Base-by-base conservation (phyloP, 495 filamentous ascomycete genomes). In the Aspergillus bridgeri region DNA sequence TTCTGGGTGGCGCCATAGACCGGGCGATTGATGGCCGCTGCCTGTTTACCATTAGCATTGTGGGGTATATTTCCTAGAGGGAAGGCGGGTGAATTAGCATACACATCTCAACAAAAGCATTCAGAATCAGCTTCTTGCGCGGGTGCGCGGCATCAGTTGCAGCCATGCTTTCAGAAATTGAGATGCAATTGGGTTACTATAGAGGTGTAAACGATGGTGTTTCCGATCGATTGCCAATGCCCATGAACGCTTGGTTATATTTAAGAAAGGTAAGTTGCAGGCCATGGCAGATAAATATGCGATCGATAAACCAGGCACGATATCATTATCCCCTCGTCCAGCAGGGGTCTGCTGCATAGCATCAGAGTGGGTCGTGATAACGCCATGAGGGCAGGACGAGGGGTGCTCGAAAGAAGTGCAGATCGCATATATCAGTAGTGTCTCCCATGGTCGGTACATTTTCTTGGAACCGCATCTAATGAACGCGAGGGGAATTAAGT, bases 31-130 rank as follows among this genome's bases (percentile, higher is more conserved):
- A 52, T 84, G 81, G 6, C 81, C 81, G 48, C 75, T 78, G 54
- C 76, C 76, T 79, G 56, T 51, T 17, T 43, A 25, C 33, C 44
- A 6, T 53, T 45, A 42, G 33, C 7, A 15, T 33, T 60, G 9
- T 20, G 2, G 11, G n/a, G 13, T 8, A 46, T 3, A 3, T 18
- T n/a, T n/a, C n/a, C n/a, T 15, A 6, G 7, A 18, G 11, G 6
- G 25, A 51, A 4, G 15, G 27, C 6, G 27, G 11, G 27, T 3
- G 1, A 46, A 11, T n/a, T n/a, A 8, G 60, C 74, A 2, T 70
- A 77, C 76, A 77, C 72, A 75, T 81, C 61, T 82, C 79, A 47
- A 83, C 82, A 56, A 86, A 86, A 21, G 83, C 82, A 74, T 84
- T 86, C 53, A 86, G 74, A 22, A 84, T 80, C 18, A 84, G 62